phyloP scores from a whole-genome alignment of 495 filamentous ascomycete species.

The Penicillium riverlandense region DNA sequence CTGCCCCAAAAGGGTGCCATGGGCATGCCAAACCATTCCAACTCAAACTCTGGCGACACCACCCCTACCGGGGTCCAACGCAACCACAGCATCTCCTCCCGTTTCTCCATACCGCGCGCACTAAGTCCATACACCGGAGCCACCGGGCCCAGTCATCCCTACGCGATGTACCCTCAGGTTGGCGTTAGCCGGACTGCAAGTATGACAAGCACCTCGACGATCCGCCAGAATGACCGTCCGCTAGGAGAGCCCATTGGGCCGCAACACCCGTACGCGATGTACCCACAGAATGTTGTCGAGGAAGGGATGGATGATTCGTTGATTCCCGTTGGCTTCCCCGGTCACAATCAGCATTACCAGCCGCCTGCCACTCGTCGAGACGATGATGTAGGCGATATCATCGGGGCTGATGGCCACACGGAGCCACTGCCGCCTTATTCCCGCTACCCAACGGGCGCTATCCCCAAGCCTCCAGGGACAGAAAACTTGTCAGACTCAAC shows the following conservation, averaged over 20 bases:
- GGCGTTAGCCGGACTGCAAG: constrained; percentile 56
- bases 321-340: constrained; percentile 71
- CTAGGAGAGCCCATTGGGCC: constrained; percentile 60
- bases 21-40: constrained; percentile 23
- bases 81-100: constrained; percentile 37
- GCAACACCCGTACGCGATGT: constrained; percentile 84
- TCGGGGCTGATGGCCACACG: constrained; percentile 85
- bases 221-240: constrained; percentile 49
- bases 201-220: constrained; percentile 54
- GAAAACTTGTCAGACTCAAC: constrained; percentile 19
- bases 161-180: constrained; percentile 49
- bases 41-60: constrained; percentile 27
- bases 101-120: constrained; percentile 37
- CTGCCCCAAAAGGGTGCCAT: constrained; percentile 30
- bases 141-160: constrained; percentile 49
- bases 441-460: constrained; percentile 59
- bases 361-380: constrained; percentile 68
- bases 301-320: constrained; percentile 35
- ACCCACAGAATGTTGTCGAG: constrained; percentile 66
- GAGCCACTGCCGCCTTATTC: constrained; percentile 89
- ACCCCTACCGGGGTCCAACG: constrained; percentile 26
- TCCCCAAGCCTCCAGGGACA: constrained; percentile 26
- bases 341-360: constrained; percentile 56
- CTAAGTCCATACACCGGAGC: constrained; percentile 48
- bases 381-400: constrained; percentile 75